phyloP scores from a whole-genome alignment of 768 basidiomycete genomes.

The Pleurotus pulmonarius region DNA sequence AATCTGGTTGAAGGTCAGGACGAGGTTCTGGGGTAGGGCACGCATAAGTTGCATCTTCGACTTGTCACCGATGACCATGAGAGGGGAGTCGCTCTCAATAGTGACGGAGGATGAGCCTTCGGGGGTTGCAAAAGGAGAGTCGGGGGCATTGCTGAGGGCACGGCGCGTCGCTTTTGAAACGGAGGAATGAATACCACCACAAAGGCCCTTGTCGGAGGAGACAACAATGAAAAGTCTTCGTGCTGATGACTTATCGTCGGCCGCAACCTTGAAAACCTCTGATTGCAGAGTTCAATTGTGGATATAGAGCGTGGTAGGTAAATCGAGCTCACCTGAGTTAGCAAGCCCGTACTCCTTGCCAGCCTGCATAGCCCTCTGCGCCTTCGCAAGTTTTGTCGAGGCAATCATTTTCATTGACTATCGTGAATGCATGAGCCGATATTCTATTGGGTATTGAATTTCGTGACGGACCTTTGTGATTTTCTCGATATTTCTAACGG shows the following conservation, averaged over 20 bases:
- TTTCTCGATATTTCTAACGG: slow-evolving; percentile 98
- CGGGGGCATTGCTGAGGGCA: slow-evolving; percentile 52
- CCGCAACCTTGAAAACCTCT: slow-evolving; percentile 87
- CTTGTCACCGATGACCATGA: slow-evolving; percentile 96
- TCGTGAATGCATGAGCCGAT: slow-evolving; percentile 11
- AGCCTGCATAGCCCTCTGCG: slow-evolving; percentile 86
- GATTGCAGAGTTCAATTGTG: slow-evolving; percentile 10
- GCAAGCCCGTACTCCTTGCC: slow-evolving; percentile 93
- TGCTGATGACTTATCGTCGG: slow-evolving; percentile 62
- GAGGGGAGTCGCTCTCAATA: slow-evolving; percentile 56
- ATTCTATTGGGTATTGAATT: neutral
- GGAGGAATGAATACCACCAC: slow-evolving; percentile 98
- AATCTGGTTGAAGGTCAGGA: slow-evolving; percentile 94
- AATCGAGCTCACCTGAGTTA: slow-evolving; percentile 66
- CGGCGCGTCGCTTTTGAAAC: slow-evolving; percentile 87
- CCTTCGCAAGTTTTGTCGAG: slow-evolving; percentile 93
- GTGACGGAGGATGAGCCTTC: slow-evolving; percentile 36
- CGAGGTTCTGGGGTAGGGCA: slow-evolving; percentile 57
- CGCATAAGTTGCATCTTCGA: slow-evolving; percentile 89
- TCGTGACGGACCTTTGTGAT: slow-evolving; percentile 82
- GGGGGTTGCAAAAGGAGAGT: slow-evolving; percentile 43
- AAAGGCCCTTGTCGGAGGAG: slow-evolving; percentile 98
- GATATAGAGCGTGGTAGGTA: slow-evolving; percentile 9
- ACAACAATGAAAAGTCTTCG: slow-evolving; percentile 90
- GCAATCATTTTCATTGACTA: slow-evolving; percentile 99